Evolutionary conservation across 768 basidiomycete genomes (phyloP), one percentile per base, ranked within the genome.

Genomic region (Lentinula edodes): DNA sequence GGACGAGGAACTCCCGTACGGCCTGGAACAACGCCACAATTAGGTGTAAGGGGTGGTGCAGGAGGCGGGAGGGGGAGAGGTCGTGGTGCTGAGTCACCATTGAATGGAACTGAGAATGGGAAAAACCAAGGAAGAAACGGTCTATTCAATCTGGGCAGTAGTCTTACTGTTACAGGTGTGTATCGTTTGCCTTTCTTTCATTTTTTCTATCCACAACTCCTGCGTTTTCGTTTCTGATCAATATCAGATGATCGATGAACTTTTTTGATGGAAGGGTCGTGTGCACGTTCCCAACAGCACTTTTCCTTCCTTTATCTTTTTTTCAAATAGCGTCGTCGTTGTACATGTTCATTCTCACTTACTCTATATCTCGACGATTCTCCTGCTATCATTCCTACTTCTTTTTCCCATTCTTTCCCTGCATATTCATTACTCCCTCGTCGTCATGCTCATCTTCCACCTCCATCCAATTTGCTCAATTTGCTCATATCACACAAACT

Each of bases 81-180:
- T 1, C 36, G 39, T 10, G 60, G 39, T 8, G 55, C n/a, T 5
- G 62, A 39, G 20, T 16, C 55, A 13, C 18, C 23, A 2, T 13
- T 38, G 55, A 15, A n/a, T 7, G 55, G 18, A n/a, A 48, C 9
- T 10, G 52, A n/a, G 10, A 16, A 53, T 16, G 52, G 52, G 15
- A 56, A 61, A 23, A 43, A 23, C 5, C 75, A 75, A 55, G 80
- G 76, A 52, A 77, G 84, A 54, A 87, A 89, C 62, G 89, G 91
- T 58, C 76, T 92, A 60, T 88, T 91, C 72, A 88, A 87, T 67
- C 86, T 95, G 65, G 89, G 91, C 60, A 89, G 78, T 71, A 90
- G 84, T 70, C 80, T 97, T 39, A 91, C 95, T 56, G 92, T 93
- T 63, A 86, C 88, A 61, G 90, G 90, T 82, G 72, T 72, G 84